phyloP scores from a whole-genome alignment of 768 basidiomycete genomes.

The Amanita jacksonii region DNA sequence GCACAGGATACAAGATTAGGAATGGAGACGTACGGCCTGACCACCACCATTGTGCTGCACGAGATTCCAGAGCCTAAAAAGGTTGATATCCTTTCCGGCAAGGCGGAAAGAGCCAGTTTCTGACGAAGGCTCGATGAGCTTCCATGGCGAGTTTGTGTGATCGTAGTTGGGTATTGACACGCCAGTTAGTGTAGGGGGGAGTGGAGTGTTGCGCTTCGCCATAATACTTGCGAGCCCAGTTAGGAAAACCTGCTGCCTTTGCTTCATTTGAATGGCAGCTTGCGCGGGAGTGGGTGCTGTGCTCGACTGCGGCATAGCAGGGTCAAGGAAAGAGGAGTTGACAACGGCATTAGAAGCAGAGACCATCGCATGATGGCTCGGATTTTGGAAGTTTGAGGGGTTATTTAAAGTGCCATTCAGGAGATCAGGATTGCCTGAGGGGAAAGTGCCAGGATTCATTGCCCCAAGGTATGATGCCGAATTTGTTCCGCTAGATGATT shows the following conservation, averaged over 20 bases:
- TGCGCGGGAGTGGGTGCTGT: slow-evolving; percentile 28
- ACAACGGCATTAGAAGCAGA: slow-evolving; percentile 26
- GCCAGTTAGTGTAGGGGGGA: slow-evolving; percentile 70
- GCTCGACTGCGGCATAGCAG: slow-evolving; percentile 30
- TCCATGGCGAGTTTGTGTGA: slow-evolving; percentile 53
- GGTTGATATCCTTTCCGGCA: slow-evolving; percentile 64
- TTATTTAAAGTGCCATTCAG: slow-evolving; percentile 23
- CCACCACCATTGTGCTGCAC: slow-evolving; percentile 55
- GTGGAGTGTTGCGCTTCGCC: slow-evolving; percentile 45
- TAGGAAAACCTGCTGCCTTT: slow-evolving; percentile 54
- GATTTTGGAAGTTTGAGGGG: slow-evolving; percentile 37
- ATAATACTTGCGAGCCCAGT: slow-evolving; percentile 50
- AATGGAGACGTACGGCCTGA: slow-evolving; percentile 37
- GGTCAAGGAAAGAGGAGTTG: slow-evolving; percentile 35
- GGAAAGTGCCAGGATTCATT: slow-evolving; percentile 37
- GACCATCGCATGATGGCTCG: slow-evolving; percentile 28
- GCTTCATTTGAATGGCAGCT: slow-evolving; percentile 31
- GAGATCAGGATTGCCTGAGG: slow-evolving; percentile 36
- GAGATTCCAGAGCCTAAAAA: slow-evolving; percentile 64
- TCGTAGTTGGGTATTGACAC: slow-evolving; percentile 51
- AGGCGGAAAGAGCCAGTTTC: slow-evolving; percentile 59
- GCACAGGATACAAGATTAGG: slow-evolving; percentile 10
- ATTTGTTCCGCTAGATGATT: slow-evolving; percentile 44
- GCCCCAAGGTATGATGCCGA: slow-evolving; percentile 62
- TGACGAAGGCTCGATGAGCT: slow-evolving; percentile 49